Percentiles rank a stretch among this genome's conserved stretches.
Evolutionary conservation across 345 rosid genomes (phyloP).

Genomic region (Durio zibethinus): DNA sequence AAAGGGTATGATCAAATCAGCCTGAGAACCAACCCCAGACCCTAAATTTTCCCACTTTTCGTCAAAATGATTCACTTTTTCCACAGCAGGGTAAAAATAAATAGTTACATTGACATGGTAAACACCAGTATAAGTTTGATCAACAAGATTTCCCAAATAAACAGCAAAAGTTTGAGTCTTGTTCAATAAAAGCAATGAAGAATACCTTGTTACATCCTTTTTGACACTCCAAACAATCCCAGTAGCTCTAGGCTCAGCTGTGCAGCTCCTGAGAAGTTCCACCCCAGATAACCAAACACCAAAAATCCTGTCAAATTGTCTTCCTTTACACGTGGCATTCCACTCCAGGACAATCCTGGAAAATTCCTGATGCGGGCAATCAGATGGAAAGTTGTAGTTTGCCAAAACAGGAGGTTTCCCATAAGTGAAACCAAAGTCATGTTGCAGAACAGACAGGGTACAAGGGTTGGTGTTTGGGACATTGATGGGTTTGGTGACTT

Average conservation of each 20-base stretch:
- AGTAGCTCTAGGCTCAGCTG: slow-evolving; percentile 73
- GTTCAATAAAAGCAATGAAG: slow-evolving; percentile 57
- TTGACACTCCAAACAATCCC: slow-evolving; percentile 75
- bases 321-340: slow-evolving; percentile 71
- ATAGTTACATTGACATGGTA: slow-evolving; percentile 65
- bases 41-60: slow-evolving; percentile 8
- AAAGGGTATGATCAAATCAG: slow-evolving; percentile 76
- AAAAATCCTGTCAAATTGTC: slow-evolving; percentile 81
- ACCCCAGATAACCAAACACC: slow-evolving; percentile 88
- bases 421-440: slow-evolving; percentile 71
- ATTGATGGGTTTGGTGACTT: slow-evolving; percentile 61
- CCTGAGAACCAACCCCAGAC: slow-evolving; percentile 39
- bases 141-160: slow-evolving; percentile 63
- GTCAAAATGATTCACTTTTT: slow-evolving; percentile 6
- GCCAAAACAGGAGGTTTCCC: slow-evolving; percentile 64
- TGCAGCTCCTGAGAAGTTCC: slow-evolving; percentile 92
- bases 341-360: slow-evolving; percentile 77
- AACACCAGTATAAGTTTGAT: slow-evolving; percentile 66
- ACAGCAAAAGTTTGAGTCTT: slow-evolving; percentile 57
- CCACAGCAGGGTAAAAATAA: slow-evolving; percentile 55
- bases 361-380: slow-evolving; percentile 45
- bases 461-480: slow-evolving; percentile 46
- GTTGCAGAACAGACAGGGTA: slow-evolving; percentile 51
- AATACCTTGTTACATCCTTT: slow-evolving; percentile 82
- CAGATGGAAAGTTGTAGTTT: slow-evolving; percentile 62